phyloP scores from a whole-genome alignment of 176 grass and related monocot genomes.

The Musa troglodytarum region DNA sequence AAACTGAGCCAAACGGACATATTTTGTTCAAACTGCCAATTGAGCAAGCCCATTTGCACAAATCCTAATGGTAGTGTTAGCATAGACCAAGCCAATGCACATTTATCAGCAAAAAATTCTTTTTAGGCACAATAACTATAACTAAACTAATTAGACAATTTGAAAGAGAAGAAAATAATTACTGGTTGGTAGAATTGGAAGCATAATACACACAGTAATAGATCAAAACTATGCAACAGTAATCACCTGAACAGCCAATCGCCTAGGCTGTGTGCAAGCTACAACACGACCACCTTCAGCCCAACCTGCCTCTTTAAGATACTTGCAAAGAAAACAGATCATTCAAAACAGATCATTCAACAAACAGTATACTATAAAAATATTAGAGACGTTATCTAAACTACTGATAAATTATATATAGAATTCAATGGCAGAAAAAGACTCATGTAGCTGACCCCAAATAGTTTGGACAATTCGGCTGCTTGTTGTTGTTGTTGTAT shows the following conservation, averaged over 20 bases:
- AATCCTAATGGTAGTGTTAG: too few species aligned
- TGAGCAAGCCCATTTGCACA: too few species aligned
- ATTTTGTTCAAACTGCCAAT: too few species aligned
- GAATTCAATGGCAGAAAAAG: too few species aligned
- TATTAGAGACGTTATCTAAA: not conserved
- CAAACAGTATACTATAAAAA: not conserved
- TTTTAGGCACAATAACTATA: not conserved
- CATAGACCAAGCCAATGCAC: not conserved
- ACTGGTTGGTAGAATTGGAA: not conserved
- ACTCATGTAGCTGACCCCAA: too few species aligned
- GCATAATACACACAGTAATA: not conserved
- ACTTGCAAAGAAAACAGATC: conserved; percentile 35
- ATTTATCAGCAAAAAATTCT: not conserved
- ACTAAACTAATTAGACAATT: not conserved
- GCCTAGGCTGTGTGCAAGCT: conserved; percentile 90
- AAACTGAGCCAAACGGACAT: too few species aligned
- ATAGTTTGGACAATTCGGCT: too few species aligned
- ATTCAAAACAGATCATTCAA: conserved; percentile 7
- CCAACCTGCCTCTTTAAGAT: conserved; percentile 92
- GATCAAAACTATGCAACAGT: not conserved
- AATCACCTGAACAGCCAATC: conserved; percentile 86
- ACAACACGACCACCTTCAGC: conserved; percentile 85
- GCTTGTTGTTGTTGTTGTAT: too few species aligned
- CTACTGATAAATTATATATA: not conserved
- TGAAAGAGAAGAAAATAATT: not conserved